These are phyloP conservation scores for Sparassis latifolia DNA, from an alignment of 1,284 basidiomycete species.

Conservation along the genomic window DNA sequence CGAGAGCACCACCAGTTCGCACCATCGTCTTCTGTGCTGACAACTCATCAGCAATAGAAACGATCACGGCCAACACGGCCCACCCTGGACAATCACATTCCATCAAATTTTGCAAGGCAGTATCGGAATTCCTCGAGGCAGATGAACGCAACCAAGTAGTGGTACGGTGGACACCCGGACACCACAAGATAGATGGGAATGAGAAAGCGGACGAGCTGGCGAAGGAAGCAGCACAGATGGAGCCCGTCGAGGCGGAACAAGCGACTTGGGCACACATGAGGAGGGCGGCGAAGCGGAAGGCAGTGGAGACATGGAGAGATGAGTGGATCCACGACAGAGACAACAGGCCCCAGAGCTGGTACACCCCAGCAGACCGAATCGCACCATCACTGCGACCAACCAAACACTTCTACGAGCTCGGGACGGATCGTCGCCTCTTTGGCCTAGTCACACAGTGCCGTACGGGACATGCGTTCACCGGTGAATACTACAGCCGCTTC, in stretches of 20 bases:
- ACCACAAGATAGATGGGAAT: slow-evolving; percentile 22
- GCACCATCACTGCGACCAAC: slow-evolving; percentile 17
- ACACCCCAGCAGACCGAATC: slow-evolving; percentile 19
- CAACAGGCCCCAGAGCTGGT: slow-evolving; percentile 15
- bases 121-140: not conserved
- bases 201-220: slow-evolving; percentile 24
- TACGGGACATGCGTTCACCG: slow-evolving; percentile 22
- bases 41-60: slow-evolving; percentile 1
- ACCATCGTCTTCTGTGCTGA: slow-evolving; percentile 2
- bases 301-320: not conserved
- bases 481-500: slow-evolving; percentile 22
- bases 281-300: slow-evolving; percentile 10
- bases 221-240: slow-evolving; percentile 16
- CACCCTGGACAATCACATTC: not conserved
- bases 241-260: not conserved
- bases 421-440: slow-evolving; percentile 17
- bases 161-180: slow-evolving; percentile 12
- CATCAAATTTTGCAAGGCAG: not conserved
- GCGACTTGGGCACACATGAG: slow-evolving; percentile 4
- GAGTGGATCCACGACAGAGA: not conserved
- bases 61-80: not conserved
- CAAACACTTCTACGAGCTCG: slow-evolving; percentile 10
- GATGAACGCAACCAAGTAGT: not conserved
- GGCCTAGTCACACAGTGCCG: slow-evolving; percentile 19
- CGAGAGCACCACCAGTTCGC: not conserved